phyloP scores from a whole-genome alignment of 768 basidiomycete species.

The Auriscalpium microsporum region DNA sequence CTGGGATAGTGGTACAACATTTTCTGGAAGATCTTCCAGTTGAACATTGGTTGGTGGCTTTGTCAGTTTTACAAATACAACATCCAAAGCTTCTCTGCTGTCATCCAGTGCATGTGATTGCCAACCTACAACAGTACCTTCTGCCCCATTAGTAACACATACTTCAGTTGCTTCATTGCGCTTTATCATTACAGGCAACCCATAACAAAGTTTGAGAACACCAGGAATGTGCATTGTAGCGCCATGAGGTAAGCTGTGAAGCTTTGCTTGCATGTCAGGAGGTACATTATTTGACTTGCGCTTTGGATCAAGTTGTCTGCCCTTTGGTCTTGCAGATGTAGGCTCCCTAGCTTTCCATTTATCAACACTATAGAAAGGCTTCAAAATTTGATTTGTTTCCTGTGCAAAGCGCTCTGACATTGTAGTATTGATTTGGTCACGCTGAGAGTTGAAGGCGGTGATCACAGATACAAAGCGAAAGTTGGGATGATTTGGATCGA shows the following conservation, averaged over 20 bases:
- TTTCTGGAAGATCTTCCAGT: slow-evolving; percentile 9
- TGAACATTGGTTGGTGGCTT: slow-evolving; percentile 1
- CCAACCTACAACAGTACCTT: slow-evolving; percentile 14
- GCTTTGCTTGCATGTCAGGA: slow-evolving; percentile 7
- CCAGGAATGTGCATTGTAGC: slow-evolving; percentile 14
- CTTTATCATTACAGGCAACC: slow-evolving; percentile 18
- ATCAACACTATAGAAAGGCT: slow-evolving; percentile 21
- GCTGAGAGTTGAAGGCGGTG: slow-evolving; percentile 27
- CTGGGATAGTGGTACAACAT: slow-evolving; percentile 14
- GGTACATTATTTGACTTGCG: not conserved
- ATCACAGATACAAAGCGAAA: slow-evolving; percentile 32
- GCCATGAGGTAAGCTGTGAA: slow-evolving; percentile 16
- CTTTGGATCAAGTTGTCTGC: not conserved
- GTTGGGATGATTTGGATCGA: slow-evolving; percentile 7
- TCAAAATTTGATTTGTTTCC: slow-evolving; percentile 21
- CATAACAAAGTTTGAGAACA: slow-evolving; percentile 12
- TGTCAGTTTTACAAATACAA: slow-evolving; percentile 11
- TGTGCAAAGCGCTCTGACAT: slow-evolving; percentile 25
- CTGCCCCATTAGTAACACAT: slow-evolving; percentile 20
- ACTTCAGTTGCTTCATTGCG: slow-evolving; percentile 17
- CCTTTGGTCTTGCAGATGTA: not conserved
- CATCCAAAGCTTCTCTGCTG: slow-evolving; percentile 1
- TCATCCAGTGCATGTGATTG: not conserved
- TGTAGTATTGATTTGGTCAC: slow-evolving; percentile 29
- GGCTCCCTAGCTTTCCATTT: not conserved